Base-by-base conservation (phyloP, 176 grass and related monocot genomes). In the Coix lacrymajobi region DNA sequence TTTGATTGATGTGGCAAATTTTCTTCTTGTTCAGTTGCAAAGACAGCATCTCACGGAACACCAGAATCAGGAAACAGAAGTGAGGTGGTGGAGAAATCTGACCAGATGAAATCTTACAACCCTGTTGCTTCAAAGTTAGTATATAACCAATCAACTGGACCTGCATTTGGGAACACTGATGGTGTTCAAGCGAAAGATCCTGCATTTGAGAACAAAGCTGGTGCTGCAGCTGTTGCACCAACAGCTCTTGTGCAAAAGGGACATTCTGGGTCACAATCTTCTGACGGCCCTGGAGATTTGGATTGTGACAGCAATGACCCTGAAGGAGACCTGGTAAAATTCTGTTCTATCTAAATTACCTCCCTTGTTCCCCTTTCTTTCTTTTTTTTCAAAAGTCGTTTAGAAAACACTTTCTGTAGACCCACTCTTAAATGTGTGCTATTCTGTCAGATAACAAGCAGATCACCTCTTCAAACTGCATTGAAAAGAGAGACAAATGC, bases 241-340 rank as follows among this genome's bases (percentile, higher is more conserved):
- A 54, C 79, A 1, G 31, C 61, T 46, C 22, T 89, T 76, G 71
- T 77, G 60, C 89, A 86, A 22, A 91, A 86, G 77, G 85, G 83
- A 19, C 72, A 78, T 19, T 95, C 81, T 13, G 83, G 85, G 61
- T 85, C 91, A 76, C 89, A 92, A 77, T 91, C 81, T 39, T 93
- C 91, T 39, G 89, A 85, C 15, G 93, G 87, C 5, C 80, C 64
- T 40, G 85, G 80, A 76, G 85, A 87, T 84, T 75, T 86, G 74
- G 84, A 93, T 58, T 89, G 86, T 74, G 96, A 95, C 51, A 98
- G 96, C 83, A 91, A 92, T 83, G 85, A 90, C 43, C 75, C 71
- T 54, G 68, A 86, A 88, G 88, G 84, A 77, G 89, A 91, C 72
- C 83, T 90, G 46, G 96, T 98, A 91, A 86, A 63, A 73, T 81